A percentile compares a stretch with the other conserved stretches of the same genome.
phyloP scores from a whole-genome alignment of 495 filamentous ascomycete species.

The Lepraria neglecta region DNA sequence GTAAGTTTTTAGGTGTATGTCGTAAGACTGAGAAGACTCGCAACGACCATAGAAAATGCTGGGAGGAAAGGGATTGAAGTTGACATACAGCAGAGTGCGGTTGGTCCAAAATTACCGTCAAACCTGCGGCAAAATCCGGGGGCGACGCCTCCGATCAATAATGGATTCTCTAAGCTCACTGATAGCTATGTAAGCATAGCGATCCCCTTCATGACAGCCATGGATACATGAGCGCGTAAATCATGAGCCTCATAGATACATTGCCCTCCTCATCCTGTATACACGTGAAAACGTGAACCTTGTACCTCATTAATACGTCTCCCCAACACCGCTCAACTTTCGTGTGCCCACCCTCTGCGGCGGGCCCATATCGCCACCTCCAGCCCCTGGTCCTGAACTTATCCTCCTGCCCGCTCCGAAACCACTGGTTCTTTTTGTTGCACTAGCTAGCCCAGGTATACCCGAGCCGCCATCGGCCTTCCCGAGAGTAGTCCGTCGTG shows the following conservation, averaged over 20 bases:
- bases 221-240: constrained; percentile 17
- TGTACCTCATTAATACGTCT: constrained; percentile 49
- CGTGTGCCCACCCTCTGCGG: constrained; percentile 39
- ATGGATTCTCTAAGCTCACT: too few species aligned
- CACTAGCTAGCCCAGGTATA: constrained; percentile 42
- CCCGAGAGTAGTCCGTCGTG: constrained; percentile 45
- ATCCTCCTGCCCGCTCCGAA: constrained; percentile 38
- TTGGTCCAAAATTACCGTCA: too few species aligned
- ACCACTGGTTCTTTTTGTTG: constrained; percentile 36
- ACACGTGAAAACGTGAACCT: too few species aligned
- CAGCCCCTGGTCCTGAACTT: constrained; percentile 41
- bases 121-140: too few species aligned
- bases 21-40: too few species aligned
- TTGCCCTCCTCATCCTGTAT: neutral
- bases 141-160: too few species aligned
- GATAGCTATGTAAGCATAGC: too few species aligned
- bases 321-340: constrained; percentile 56
- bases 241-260: constrained; percentile 12
- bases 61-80: too few species aligned
- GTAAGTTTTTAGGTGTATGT: too few species aligned
- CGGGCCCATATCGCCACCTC: constrained; percentile 49
- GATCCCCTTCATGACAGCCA: constrained; percentile 11
- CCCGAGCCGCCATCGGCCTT: constrained; percentile 46
- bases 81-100: too few species aligned
- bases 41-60: too few species aligned